Percentiles rank a stretch among this genome's conserved stretches.
Conservation (phyloP, 139 green algal genomes). For the Ostreobium quekettii region DNA sequence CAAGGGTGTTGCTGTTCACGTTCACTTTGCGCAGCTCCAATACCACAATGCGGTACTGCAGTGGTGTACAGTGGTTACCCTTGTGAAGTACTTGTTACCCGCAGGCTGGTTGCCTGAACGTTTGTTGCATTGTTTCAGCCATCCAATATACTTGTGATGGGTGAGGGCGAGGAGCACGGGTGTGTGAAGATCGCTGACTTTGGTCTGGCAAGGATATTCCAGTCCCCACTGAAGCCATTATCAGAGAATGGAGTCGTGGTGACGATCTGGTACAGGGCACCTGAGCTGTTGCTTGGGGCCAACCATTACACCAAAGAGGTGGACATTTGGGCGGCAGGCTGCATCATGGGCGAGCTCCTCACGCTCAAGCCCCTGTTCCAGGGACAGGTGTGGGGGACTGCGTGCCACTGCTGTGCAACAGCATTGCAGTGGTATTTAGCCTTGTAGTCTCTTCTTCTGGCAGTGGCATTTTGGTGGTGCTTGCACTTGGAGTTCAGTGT, state of each 20-base stretch:
- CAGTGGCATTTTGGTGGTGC: not conserved
- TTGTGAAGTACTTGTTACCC: too few relatives aligned
- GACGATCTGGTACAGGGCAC: constrained; percentile 97
- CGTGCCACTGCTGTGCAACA: constrained; percentile 13
- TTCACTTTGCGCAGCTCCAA: too few relatives aligned
- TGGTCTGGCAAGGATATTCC: constrained; percentile 29
- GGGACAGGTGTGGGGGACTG: constrained; percentile 36
- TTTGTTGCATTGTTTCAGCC: too few relatives aligned
- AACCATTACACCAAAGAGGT: constrained; percentile 81
- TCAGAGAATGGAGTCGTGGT: too few relatives aligned
- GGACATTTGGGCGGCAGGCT: constrained; percentile 94
- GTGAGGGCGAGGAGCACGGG: constrained; percentile 36
- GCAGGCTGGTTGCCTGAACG: too few relatives aligned
- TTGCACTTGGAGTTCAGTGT: too few relatives aligned
- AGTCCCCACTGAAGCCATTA: too few relatives aligned
- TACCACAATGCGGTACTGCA: too few relatives aligned
- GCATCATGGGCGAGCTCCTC: constrained; percentile 96
- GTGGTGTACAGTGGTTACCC: too few relatives aligned
- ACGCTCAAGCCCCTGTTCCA: constrained; percentile 66
- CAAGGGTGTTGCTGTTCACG: too few relatives aligned
- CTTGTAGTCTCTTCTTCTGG: not conserved
- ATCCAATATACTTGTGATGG: constrained; percentile 66
- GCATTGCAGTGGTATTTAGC: not conserved
- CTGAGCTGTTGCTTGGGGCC: constrained; percentile 91
- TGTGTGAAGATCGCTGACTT: constrained; percentile 54